phyloP scores from a whole-genome alignment of 2,329 filamentous ascomycete species.

The Stromatinia cepivora region DNA sequence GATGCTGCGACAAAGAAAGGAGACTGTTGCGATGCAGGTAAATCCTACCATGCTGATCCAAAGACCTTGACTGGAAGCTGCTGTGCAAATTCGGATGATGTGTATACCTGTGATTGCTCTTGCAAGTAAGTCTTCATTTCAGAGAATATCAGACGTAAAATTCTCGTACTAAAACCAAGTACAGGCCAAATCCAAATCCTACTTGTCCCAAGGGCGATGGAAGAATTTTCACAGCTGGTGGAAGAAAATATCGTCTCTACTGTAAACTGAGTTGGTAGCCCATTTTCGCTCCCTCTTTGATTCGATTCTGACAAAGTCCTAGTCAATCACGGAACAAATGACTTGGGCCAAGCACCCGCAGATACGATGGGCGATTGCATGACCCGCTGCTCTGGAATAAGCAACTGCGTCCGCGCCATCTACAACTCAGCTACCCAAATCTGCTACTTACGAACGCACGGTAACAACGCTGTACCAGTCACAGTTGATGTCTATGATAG shows the following conservation, averaged over 20 bases:
- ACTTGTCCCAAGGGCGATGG: conserved; percentile 12
- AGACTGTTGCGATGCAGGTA: background rate
- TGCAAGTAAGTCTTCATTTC: conserved; percentile 1
- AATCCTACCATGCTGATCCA: conserved; percentile 2
- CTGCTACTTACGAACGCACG: conserved; percentile 12
- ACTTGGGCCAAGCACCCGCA: background rate
- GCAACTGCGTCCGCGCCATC: conserved; percentile 9
- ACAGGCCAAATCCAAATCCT: conserved; percentile 2
- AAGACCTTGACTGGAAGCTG: conserved; percentile 6
- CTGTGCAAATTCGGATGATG: conserved; percentile 9
- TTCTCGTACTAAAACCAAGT: background rate
- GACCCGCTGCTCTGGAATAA: background rate
- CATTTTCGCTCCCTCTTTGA: background rate
- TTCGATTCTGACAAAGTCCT: background rate
- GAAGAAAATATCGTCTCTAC: conserved; percentile 9
- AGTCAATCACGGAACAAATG: conserved; percentile 12
- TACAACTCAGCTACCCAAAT: background rate
- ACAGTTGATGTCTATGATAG: conserved; percentile 9
- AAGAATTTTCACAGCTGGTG: background rate
- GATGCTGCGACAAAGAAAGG: background rate
- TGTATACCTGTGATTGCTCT: conserved; percentile 19
- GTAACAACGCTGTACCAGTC: conserved; percentile 5
- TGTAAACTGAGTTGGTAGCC: conserved; percentile 1
- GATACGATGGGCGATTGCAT: background rate
- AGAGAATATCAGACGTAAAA: too few relatives aligned